A percentile compares a stretch with the other conserved stretches of the same genome.
Evolutionary conservation across 2,329 filamentous ascomycete genomes (phyloP).

Genomic region (Chrysoporthe cubensis): DNA sequence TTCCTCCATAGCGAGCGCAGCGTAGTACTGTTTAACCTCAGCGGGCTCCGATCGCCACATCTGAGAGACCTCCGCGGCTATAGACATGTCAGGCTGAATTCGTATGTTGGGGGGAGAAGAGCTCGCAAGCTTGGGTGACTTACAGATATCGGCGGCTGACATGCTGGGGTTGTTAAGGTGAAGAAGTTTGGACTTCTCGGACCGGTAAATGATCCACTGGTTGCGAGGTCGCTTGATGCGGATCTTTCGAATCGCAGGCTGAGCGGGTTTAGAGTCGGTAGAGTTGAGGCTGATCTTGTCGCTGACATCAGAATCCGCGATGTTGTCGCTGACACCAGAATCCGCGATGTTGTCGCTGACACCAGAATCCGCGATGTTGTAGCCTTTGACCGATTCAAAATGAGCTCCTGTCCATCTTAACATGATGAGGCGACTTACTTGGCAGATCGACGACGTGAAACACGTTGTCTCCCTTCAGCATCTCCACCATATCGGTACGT

Average conservation of each 20-base stretch:
- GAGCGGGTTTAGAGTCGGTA: too few species aligned
- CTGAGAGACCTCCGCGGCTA: constrained; percentile 15
- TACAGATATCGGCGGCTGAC: constrained; percentile 18
- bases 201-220: constrained; percentile 29
- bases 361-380: background rate
- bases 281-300: background rate
- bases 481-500: too few species aligned
- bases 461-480: background rate
- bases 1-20: constrained; percentile 5
- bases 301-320: background rate
- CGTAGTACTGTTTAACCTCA: constrained; percentile 13
- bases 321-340: background rate
- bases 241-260: background rate
- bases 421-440: background rate
- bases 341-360: background rate
- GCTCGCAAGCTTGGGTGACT: background rate
- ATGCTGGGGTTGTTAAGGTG: constrained; percentile 7
- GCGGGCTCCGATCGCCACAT: constrained; percentile 16
- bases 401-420: background rate
- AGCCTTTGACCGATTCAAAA: background rate
- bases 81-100: background rate
- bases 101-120: background rate
- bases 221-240: constrained; percentile 33
- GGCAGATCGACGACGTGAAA: background rate
- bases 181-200: constrained; percentile 20